Evolutionary conservation across 139 green algal species (phyloP).

Genomic region (Chlorella sorokiniana): DNA sequence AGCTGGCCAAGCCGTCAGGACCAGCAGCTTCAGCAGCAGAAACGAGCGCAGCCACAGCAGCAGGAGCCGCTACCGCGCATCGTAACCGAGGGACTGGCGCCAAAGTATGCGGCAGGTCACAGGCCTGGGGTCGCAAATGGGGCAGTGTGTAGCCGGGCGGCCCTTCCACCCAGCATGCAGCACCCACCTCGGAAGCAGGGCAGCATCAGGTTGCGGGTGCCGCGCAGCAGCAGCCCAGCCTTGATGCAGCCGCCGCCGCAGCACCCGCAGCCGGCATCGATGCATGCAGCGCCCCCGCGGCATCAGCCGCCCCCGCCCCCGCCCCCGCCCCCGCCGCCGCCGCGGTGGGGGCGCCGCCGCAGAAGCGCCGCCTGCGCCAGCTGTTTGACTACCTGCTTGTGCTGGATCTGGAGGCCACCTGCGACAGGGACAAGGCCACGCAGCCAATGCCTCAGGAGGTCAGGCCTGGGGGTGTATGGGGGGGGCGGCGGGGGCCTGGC

Average conservation of each 20-base stretch:
- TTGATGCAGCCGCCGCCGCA: neutral
- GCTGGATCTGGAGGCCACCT: constrained; percentile 66
- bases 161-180: no score
- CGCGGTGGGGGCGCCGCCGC: neutral
- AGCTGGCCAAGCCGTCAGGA: neutral
- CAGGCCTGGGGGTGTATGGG: no score
- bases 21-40: neutral
- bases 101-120: no score
- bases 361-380: constrained; percentile 30
- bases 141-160: no score
- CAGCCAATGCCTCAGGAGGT: constrained; percentile 27
- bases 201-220: neutral
- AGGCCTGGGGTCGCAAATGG: no score
- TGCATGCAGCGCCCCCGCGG: neutral
- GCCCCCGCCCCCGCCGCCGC: neutral
- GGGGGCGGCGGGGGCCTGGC: no score
- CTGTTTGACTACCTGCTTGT: constrained; percentile 47
- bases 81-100: neutral
- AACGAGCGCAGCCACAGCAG: neutral
- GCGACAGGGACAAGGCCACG: constrained; percentile 36
- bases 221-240: neutral
- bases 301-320: neutral
- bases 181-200: neutral
- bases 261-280: neutral
- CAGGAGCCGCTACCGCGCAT: neutral